Percentiles rank a stretch among this genome's conserved stretches.
These are phyloP conservation scores for Gossypium davidsonii DNA, from an alignment of 441 rosid species.

Conservation along the genomic window DNA sequence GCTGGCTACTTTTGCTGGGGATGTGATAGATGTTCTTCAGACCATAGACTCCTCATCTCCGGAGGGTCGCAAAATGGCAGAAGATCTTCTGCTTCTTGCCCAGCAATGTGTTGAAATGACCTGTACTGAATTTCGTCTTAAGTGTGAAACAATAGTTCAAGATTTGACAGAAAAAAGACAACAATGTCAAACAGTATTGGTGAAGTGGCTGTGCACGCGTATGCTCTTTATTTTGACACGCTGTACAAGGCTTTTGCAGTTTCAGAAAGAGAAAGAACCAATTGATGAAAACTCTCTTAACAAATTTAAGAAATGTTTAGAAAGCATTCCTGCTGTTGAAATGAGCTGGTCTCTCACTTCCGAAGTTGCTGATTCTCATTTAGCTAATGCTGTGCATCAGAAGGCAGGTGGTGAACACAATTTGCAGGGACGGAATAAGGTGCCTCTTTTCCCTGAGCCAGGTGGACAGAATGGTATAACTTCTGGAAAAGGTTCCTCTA, in stretches of 20 bases:
- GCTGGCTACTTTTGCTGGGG: conserved; percentile 48
- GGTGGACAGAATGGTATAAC: conserved; percentile 22
- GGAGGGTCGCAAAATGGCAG: conserved; percentile 52
- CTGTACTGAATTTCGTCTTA: conserved; percentile 50
- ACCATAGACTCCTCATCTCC: conserved; percentile 45
- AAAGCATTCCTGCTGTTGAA: conserved; percentile 69
- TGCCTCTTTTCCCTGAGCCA: conserved; percentile 33
- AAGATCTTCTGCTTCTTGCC: conserved; percentile 51
- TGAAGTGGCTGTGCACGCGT: conserved; percentile 71
- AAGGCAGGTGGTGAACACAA: conserved; percentile 26
- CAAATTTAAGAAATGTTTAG: conserved; percentile 66
- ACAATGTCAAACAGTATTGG: conserved; percentile 53
- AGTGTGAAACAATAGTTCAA: conserved; percentile 69
- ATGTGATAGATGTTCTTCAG: conserved; percentile 48
- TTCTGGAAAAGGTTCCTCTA: conserved; percentile 24
- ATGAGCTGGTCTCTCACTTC: conserved; percentile 45
- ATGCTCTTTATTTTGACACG: conserved; percentile 81
- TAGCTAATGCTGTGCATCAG: conserved; percentile 27
- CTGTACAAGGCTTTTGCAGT: conserved; percentile 73
- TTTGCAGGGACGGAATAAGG: conserved; percentile 20
- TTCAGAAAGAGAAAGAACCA: conserved; percentile 66
- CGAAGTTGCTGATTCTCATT: conserved; percentile 35
- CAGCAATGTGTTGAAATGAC: conserved; percentile 56
- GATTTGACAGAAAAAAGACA: conserved; percentile 64
- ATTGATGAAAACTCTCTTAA: conserved; percentile 60